phyloP scores from a whole-genome alignment of 768 basidiomycete species.

The Hydnomerulius pinastri region DNA sequence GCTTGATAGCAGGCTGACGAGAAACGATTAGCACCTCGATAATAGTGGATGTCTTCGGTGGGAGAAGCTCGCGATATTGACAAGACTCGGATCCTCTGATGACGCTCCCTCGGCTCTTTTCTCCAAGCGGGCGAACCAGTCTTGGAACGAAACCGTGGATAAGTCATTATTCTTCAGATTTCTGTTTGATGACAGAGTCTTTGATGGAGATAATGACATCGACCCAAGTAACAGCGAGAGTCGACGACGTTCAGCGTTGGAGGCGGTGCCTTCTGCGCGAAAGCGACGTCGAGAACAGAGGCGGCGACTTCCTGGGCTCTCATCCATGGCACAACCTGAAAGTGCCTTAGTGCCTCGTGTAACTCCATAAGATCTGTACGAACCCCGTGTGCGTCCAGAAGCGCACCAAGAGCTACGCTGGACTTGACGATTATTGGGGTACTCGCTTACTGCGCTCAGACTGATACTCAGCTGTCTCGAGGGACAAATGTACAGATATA shows the following conservation, averaged over 20 bases:
- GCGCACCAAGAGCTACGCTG: constrained; percentile 28
- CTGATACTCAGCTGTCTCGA: constrained; percentile 47
- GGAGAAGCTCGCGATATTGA: constrained; percentile 3
- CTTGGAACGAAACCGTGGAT: constrained; percentile 22
- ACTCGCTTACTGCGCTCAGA: constrained; percentile 47
- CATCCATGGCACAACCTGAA: constrained; percentile 37
- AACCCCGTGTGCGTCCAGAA: constrained; percentile 35
- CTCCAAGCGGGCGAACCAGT: constrained; percentile 34
- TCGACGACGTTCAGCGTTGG: constrained; percentile 39
- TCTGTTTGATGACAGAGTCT: constrained; percentile 15
- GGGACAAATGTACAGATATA: too few species aligned
- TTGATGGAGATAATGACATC: constrained; percentile 26
- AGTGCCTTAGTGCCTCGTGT: not conserved
- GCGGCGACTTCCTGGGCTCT: constrained; percentile 36
- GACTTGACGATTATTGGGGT: constrained; percentile 41
- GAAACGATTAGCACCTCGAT: not conserved
- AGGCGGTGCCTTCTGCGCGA: constrained; percentile 19
- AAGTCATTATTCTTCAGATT: constrained; percentile 13
- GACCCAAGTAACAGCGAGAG: constrained; percentile 36
- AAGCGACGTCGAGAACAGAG: constrained; percentile 35
- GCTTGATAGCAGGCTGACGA: constrained; percentile 34
- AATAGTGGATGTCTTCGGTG: not conserved
- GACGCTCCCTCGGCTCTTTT: constrained; percentile 17
- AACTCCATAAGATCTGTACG: constrained; percentile 16
- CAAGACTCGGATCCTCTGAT: constrained; percentile 9